Evolutionary conservation across 371 early-diverging fungal species (phyloP), one percentile per base, ranked within the genome.

Genomic region (Coelomomyces lativittatus): DNA sequence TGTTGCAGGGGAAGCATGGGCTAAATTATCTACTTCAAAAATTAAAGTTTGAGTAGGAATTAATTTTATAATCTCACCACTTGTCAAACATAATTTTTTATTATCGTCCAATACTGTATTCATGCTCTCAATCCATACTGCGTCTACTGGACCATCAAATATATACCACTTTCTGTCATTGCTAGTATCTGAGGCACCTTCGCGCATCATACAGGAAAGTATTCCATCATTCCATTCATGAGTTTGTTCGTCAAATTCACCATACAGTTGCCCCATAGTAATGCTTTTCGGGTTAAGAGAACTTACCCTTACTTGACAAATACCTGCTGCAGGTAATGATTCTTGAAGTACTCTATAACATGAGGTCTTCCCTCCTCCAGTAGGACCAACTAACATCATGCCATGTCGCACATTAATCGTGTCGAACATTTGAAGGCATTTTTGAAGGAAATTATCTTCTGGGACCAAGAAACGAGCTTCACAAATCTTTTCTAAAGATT

Each of bases 101-200:
- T 76, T 78, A 53, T 76, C 77, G 55, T 79, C 80, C 38, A 79
- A 53, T 2, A 79, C 58, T 3, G 73, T 70, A 51, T 78, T 78
- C 67, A 80, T 77, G 51, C 64, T 63, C 47, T 80, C 80, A 25
- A 80, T 71, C 80, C 80, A 80, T 2, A 70, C 69, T 11, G 78
- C 74, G 37, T 75, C 71, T 12, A 77, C 67, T 10, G 71, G 75
- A 0, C 79, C 78, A 54, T 80, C 80, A 58, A 78, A 80, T 32
- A 78, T 64, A 50, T 77, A 78, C 78, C 76, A 78, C 43, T 75
- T 68, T 26, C 56, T 56, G 51, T 74, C 75, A 10, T 57, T 56
- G 9, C 62, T 52, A 8, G 60, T 61, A 41, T 67, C 70, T 17
- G 62, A 66, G 14, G 60, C 62, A 14, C 75, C 75, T 31, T 66